Evolutionary conservation across 192 early-diverging fungal genomes (phyloP).

Genomic region (Rhizoclosmatium sp.): DNA sequence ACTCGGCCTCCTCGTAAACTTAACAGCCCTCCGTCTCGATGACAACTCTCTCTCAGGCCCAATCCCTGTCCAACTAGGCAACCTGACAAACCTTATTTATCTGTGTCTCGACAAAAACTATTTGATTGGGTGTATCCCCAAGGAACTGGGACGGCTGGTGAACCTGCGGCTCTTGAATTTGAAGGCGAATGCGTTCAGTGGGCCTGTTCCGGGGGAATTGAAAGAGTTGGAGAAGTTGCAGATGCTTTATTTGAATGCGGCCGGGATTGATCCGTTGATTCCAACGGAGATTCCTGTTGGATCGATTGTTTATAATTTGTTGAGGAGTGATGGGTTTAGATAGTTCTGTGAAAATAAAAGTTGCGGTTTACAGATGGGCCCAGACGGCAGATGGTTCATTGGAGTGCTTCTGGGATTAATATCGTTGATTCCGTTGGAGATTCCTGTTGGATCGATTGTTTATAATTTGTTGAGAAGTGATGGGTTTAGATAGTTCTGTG

Average conservation of each 20-base stretch:
- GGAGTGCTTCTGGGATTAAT: no score
- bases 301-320: slow-evolving; percentile 11
- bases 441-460: slow-evolving; percentile 2
- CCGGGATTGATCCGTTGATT: background rate
- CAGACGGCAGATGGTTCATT: no score
- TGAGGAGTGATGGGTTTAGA: slow-evolving; percentile 22
- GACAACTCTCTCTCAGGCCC: slow-evolving; percentile 19
- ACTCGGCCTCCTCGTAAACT: background rate
- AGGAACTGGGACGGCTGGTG: background rate
- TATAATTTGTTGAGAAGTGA: slow-evolving; percentile 13
- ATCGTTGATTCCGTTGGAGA: slow-evolving; percentile 57
- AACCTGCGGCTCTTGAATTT: slow-evolving; percentile 21
- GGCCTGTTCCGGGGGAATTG: slow-evolving; percentile 12
- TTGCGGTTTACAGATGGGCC: no score
- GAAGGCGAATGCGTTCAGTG: background rate
- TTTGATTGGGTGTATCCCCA: slow-evolving; percentile 1
- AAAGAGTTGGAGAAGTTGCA: slow-evolving; percentile 1
- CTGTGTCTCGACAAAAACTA: slow-evolving; percentile 19
- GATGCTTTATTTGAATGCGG: background rate
- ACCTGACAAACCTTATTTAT: background rate
- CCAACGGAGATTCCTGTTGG: slow-evolving; percentile 6
- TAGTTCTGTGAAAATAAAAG: no score
- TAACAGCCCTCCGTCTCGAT: slow-evolving; percentile 12
- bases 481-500: slow-evolving; percentile 8
- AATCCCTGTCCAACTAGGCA: background rate